A percentile compares a stretch with the other conserved stretches of the same genome.
These are phyloP conservation scores for Neurospora sp. DNA, from an alignment of 495 filamentous ascomycete genomes.

Conservation along the genomic window DNA sequence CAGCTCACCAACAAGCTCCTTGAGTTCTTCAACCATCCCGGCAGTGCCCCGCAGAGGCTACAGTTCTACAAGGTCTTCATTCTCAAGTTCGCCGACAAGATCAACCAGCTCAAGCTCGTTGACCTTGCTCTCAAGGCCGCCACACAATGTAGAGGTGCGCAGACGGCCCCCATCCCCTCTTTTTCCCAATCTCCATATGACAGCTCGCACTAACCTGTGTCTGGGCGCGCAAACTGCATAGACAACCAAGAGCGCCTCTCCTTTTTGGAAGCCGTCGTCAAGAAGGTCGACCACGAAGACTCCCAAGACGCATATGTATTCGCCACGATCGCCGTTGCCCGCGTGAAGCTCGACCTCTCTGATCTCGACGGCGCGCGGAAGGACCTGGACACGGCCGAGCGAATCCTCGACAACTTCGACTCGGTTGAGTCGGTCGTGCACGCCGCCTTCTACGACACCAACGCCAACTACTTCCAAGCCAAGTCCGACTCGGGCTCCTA, in stretches of 20 bases:
- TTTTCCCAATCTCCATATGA: neutral
- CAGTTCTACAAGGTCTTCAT: conserved; percentile 90
- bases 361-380: conserved; percentile 68
- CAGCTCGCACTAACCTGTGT: neutral
- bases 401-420: conserved; percentile 83
- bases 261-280: conserved; percentile 74
- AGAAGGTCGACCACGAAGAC: conserved; percentile 82
- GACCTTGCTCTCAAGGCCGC: conserved; percentile 77
- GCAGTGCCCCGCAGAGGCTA: conserved; percentile 75
- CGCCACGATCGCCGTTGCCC: conserved; percentile 81
- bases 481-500: conserved; percentile 88
- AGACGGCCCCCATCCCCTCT: conserved; percentile 1
- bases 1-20: conserved; percentile 86
- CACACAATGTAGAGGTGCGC: conserved; percentile 70
- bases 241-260: conserved; percentile 79
- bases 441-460: conserved; percentile 91
- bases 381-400: conserved; percentile 79
- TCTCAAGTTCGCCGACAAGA: conserved; percentile 90
- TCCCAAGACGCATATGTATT: conserved; percentile 97
- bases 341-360: conserved; percentile 68
- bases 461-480: conserved; percentile 89
- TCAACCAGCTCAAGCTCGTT: conserved; percentile 97
- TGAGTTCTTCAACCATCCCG: conserved; percentile 74
- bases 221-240: conserved; percentile 20
- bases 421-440: conserved; percentile 93